Percentiles rank a stretch among this genome's conserved stretches.
These are phyloP conservation scores for Epicoccum nigrum DNA, from an alignment of 2,329 filamentous ascomycete species.

Conservation along the genomic window DNA sequence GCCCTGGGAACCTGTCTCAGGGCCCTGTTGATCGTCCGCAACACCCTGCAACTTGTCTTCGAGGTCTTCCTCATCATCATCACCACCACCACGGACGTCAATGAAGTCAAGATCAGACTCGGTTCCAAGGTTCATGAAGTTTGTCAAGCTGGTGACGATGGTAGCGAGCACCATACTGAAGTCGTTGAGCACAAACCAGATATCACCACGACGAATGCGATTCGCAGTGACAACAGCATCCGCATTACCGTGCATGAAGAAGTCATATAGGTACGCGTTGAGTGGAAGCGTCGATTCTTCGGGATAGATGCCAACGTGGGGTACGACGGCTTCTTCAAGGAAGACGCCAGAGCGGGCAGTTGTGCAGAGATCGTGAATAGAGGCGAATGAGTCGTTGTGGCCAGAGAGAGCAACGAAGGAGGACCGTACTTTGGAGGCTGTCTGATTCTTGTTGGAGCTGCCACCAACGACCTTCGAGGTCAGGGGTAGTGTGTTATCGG, in stretches of 20 bases:
- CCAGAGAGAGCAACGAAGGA: slow-evolving; percentile 76
- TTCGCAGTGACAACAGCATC: slow-evolving; percentile 68
- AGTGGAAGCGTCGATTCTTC: slow-evolving; percentile 60
- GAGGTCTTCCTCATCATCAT: slow-evolving; percentile 56
- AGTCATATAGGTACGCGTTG: slow-evolving; percentile 76
- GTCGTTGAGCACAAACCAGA: slow-evolving; percentile 76
- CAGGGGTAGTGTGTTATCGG: slow-evolving; percentile 65
- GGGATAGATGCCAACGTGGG: slow-evolving; percentile 67
- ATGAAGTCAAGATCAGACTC: slow-evolving; percentile 57
- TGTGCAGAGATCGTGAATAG: slow-evolving; percentile 70
- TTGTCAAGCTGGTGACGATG: slow-evolving; percentile 69
- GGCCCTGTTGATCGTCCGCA: slow-evolving; percentile 23
- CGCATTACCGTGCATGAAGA: slow-evolving; percentile 75
- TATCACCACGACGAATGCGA: slow-evolving; percentile 67
- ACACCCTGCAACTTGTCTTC: slow-evolving; percentile 49
- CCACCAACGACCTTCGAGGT: slow-evolving; percentile 58
- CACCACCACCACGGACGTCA: slow-evolving; percentile 59
- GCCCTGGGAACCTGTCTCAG: slow-evolving; percentile 30
- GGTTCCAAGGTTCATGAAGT: slow-evolving; percentile 59
- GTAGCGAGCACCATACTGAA: slow-evolving; percentile 71
- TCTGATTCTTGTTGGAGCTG: slow-evolving; percentile 18
- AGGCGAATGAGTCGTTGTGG: slow-evolving; percentile 66
- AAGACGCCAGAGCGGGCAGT: slow-evolving; percentile 72
- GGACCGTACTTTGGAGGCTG: slow-evolving; percentile 62
- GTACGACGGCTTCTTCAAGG: slow-evolving; percentile 75